Percentiles rank a stretch among this genome's conserved stretches.
Conservation (phyloP, 495 filamentous ascomycete species). For the Talaromyces trachyspermus region DNA sequence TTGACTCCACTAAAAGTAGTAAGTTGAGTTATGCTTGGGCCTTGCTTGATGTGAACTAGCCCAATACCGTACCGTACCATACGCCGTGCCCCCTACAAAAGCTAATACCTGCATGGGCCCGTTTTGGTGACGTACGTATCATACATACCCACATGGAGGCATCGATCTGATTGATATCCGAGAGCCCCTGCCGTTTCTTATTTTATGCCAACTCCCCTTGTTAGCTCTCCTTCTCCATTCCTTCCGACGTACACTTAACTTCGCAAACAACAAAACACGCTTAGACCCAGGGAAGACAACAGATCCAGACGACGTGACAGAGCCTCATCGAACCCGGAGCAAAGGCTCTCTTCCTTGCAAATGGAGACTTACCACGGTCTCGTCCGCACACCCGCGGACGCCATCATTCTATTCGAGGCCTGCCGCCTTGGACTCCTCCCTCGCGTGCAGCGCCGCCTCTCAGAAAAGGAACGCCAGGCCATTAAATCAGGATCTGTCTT, state of each 20-base stretch:
- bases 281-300: neutral
- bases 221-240: neutral
- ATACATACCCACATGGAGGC: constrained; percentile 1
- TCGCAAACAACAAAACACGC: neutral
- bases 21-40: no score
- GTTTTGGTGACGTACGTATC: constrained; percentile 1
- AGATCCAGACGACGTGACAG: neutral
- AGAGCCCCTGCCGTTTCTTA: neutral
- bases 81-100: neutral
- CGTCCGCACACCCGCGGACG: constrained; percentile 86
- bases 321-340: neutral
- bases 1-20: no score
- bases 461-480: constrained; percentile 92
- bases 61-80: neutral
- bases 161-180: constrained; percentile 1
- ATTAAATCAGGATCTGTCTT: constrained; percentile 96
- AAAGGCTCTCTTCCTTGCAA: constrained; percentile 1
- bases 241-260: neutral
- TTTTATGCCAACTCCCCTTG: neutral
- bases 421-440: constrained; percentile 85
- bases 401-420: constrained; percentile 95
- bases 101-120: no score
- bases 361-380: constrained; percentile 98
- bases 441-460: constrained; percentile 84
- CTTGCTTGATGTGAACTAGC: no score